Percentiles rank a stretch among this genome's conserved stretches.
phyloP scores from a whole-genome alignment of 805 yeast genomes.

The Lachancea dasiensis region DNA sequence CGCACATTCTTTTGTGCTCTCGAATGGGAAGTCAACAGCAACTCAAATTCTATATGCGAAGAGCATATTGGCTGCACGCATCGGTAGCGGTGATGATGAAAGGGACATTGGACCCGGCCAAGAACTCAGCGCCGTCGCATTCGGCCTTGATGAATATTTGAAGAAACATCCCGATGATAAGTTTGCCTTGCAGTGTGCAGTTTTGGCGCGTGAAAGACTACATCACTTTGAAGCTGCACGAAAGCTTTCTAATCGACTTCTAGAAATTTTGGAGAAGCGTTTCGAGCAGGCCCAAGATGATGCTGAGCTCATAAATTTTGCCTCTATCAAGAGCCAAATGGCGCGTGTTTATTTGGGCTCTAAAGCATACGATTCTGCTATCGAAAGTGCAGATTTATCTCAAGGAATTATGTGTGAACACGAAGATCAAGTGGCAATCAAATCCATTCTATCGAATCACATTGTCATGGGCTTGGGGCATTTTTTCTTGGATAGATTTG shows the following conservation, averaged over 20 bases:
- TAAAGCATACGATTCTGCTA: constrained; percentile 48
- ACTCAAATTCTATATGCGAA: constrained; percentile 70
- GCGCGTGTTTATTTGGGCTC: constrained; percentile 67
- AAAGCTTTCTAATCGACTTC: constrained; percentile 40
- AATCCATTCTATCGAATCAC: constrained; percentile 47
- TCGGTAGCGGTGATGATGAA: constrained; percentile 41
- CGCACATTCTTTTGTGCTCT: constrained; percentile 72
- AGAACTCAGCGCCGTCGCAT: constrained; percentile 58
- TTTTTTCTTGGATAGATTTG: constrained; percentile 59
- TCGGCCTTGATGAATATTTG: constrained; percentile 60
- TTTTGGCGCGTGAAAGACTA: constrained; percentile 61
- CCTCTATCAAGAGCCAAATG: constrained; percentile 57
- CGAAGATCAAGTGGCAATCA: constrained; percentile 30
- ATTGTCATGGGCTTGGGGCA: constrained; percentile 66
- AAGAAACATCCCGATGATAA: constrained; percentile 55
- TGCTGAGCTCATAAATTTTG: constrained; percentile 43
- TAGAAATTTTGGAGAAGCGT: constrained; percentile 44
- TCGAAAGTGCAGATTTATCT: constrained; percentile 54
- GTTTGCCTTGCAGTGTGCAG: constrained; percentile 50
- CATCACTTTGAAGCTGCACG: constrained; percentile 54
- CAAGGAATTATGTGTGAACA: constrained; percentile 43
- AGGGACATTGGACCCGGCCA: constrained; percentile 55
- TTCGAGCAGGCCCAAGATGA: constrained; percentile 54
- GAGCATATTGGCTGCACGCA: constrained; percentile 44
- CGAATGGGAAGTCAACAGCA: constrained; percentile 65